Evolutionary conservation across 164 flowering plant species (phyloP), one percentile per base, ranked within the genome.

Genomic region (Magnolia sinica): DNA sequence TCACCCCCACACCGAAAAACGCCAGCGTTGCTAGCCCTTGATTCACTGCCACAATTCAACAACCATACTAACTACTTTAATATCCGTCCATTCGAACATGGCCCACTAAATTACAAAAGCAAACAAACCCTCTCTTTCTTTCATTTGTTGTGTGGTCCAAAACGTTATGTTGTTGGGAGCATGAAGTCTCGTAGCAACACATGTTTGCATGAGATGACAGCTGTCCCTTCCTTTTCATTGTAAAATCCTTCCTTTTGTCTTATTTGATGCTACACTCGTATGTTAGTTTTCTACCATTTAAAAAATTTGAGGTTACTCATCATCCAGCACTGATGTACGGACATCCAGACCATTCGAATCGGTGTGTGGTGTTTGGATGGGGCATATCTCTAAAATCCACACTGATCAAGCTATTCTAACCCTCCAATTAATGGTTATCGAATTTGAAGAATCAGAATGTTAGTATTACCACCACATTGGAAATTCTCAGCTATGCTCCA

Each of bases 1-100:
- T 95, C 87, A 93, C 97, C 11, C 98, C 98, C 8, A 95, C 95
- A 18, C 98, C 98, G 45, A 93, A 95, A 78, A 95, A 95, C 1
- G 98, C 98, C 7, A 95, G 85, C 0, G 98, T 95, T 10, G 97
- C 98, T 65, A 95, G 76, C 2, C 97, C 98, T 87, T 95, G 98
- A 77, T 95, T 95, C 84, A 95, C 97, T 95, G 88, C 45, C 45
- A 37, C 7, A 37, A 37, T 37, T 37, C 45, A 3, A 37, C 7
- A 3, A 37, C 45, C 45, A 37, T 3, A 37, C 45, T 37, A 68
- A 63, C 7, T 74, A 55, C 22, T 9, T 68, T 16, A 1, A 2
- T 7, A 19, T 18, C 10, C 13, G 18, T 13, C n/a, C 64, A 59
- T 59, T 13, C 18, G 2, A 13, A 59, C n/a, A 19, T 13, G 64